Percentiles rank a stretch among this genome's conserved stretches.
Conservation (phyloP, 1,284 basidiomycete genomes). For the Wallemia mellicola region DNA sequence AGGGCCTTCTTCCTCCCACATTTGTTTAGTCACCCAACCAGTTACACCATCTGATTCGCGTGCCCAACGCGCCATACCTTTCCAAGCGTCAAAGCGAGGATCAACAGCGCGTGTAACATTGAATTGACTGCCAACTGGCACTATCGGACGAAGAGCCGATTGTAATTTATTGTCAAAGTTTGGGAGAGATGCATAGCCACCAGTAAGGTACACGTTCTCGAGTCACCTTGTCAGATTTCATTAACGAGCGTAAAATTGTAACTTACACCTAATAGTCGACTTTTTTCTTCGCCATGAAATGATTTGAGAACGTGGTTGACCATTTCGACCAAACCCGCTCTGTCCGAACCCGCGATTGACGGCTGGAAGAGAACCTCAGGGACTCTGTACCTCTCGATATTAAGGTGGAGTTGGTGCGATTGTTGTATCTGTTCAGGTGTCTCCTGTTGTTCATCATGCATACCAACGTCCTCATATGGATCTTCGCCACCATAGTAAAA, state of each 20-base stretch:
- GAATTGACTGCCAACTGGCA: constrained; percentile 46
- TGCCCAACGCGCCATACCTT: constrained; percentile 65
- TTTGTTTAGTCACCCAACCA: constrained; percentile 32
- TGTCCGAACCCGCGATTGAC: constrained; percentile 73
- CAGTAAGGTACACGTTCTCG: constrained; percentile 80
- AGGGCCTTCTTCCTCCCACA: constrained; percentile 74
- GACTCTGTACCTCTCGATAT: constrained; percentile 72
- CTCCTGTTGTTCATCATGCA: background rate
- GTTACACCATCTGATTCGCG: constrained; percentile 24
- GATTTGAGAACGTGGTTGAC: constrained; percentile 56
- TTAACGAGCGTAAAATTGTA: too few species aligned
- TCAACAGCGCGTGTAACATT: constrained; percentile 31
- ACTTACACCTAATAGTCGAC: constrained; percentile 24
- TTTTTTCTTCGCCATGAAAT: constrained; percentile 36
- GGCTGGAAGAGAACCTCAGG: constrained; percentile 87
- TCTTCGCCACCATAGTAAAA: constrained; percentile 32
- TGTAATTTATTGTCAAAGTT: constrained; percentile 39
- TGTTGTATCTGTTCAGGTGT: constrained; percentile 22
- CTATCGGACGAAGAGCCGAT: constrained; percentile 37
- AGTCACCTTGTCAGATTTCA: too few species aligned
- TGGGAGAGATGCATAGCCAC: constrained; percentile 42
- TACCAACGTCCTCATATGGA: constrained; percentile 24
- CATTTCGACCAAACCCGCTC: constrained; percentile 73
- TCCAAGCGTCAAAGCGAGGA: constrained; percentile 54
- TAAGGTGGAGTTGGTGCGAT: constrained; percentile 50